These are phyloP conservation scores for Penicillium waksmanii DNA, from an alignment of 495 filamentous ascomycete genomes.

Conservation along the genomic window DNA sequence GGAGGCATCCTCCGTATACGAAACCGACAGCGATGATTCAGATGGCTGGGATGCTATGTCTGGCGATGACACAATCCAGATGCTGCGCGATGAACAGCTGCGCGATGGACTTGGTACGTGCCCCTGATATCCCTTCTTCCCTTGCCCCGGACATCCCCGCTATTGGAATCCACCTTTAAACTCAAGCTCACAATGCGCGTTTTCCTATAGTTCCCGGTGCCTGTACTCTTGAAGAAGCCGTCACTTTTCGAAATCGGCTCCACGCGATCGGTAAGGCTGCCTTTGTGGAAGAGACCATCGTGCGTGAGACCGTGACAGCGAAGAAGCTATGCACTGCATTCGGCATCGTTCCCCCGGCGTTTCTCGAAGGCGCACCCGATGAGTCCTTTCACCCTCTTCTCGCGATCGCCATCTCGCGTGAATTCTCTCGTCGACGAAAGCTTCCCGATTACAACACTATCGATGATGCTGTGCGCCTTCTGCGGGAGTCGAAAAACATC, in stretches of 20 bases:
- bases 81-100: conserved; percentile 63
- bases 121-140: conserved; percentile 12
- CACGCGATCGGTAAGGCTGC: conserved; percentile 73
- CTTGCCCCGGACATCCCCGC: conserved; percentile 33
- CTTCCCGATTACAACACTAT: conserved; percentile 81
- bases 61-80: conserved; percentile 68
- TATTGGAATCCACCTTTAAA: conserved; percentile 23
- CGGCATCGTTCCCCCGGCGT: conserved; percentile 74
- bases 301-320: conserved; percentile 66
- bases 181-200: conserved; percentile 18
- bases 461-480: conserved; percentile 80
- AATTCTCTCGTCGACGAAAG: conserved; percentile 80
- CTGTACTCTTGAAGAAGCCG: conserved; percentile 76
- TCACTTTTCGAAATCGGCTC: conserved; percentile 67
- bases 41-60: conserved; percentile 72
- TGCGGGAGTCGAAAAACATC: conserved; percentile 78
- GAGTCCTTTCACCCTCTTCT: conserved; percentile 75
- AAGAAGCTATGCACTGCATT: conserved; percentile 93
- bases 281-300: conserved; percentile 76
- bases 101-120: conserved; percentile 55
- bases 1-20: conserved; percentile 45
- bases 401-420: conserved; percentile 76
- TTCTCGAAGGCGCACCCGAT: conserved; percentile 74
- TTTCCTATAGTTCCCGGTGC: conserved; percentile 52
- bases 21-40: conserved; percentile 64